Conservation (phyloP, 2,329 filamentous ascomycete species). For the Apiospora malaysiana region DNA sequence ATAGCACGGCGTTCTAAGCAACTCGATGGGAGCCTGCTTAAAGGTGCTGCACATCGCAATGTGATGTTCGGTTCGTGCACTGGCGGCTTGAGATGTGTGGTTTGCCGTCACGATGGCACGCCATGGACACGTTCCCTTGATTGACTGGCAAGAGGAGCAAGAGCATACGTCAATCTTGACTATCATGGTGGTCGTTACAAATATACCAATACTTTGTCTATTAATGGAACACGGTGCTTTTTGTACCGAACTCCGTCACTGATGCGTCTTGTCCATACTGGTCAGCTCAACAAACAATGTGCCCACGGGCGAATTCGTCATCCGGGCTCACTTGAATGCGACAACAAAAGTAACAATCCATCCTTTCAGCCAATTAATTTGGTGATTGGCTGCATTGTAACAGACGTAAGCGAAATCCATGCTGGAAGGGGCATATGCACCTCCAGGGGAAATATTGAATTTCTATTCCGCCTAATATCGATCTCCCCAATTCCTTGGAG, state of each 20-base stretch:
- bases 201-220: slow-evolving; percentile 5
- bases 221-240: slow-evolving; percentile 13
- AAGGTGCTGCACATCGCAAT: not conserved
- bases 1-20: not conserved
- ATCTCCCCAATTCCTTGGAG: slow-evolving; percentile 11
- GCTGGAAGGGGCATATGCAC: slow-evolving; percentile 13
- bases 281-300: not conserved
- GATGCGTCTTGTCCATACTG: not conserved
- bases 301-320: not conserved
- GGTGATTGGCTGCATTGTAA: not conserved
- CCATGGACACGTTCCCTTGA: slow-evolving; percentile 1
- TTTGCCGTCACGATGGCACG: not conserved
- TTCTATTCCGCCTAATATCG: slow-evolving; percentile 15
- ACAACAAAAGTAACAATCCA: slow-evolving; percentile 11
- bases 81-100: not conserved
- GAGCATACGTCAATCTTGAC: not conserved
- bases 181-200: not conserved
- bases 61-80: not conserved
- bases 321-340: not conserved
- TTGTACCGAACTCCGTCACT: not conserved
- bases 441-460: slow-evolving; percentile 13
- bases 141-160: not conserved
- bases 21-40: not conserved
- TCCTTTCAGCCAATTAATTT: not conserved
- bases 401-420: not conserved